Evolutionary conservation across 2,329 filamentous ascomycete genomes (phyloP).

Genomic region (Zelopaecilomyces penicillatus): DNA sequence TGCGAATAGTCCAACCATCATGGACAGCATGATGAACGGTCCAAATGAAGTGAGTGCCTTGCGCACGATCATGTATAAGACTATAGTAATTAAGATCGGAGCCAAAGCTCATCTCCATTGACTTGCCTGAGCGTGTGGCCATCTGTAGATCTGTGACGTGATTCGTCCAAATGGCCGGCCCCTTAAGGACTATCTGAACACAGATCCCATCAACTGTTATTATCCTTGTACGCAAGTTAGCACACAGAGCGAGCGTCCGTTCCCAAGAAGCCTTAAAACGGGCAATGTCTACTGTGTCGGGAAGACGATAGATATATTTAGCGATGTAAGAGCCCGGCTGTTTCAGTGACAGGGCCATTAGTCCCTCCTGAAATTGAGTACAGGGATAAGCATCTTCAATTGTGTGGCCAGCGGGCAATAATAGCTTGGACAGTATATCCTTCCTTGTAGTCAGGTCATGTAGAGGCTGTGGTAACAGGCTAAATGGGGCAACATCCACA

Average conservation of each 20-base stretch:
- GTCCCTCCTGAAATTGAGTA: slow-evolving; percentile 10
- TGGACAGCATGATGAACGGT: slow-evolving; percentile 21
- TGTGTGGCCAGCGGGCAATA: too few species aligned
- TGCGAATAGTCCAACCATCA: slow-evolving; percentile 19
- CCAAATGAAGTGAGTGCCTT: slow-evolving; percentile 13
- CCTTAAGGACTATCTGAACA: not conserved
- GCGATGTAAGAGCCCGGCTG: slow-evolving; percentile 8
- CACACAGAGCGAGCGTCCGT: not conserved
- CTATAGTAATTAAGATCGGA: not conserved
- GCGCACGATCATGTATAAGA: not conserved
- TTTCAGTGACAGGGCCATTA: slow-evolving; percentile 9
- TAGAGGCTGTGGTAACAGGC: too few species aligned
- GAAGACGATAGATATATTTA: slow-evolving; percentile 1
- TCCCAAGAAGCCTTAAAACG: slow-evolving; percentile 10
- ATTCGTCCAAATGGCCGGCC: not conserved
- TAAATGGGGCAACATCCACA: too few species aligned
- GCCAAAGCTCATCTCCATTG: slow-evolving; percentile 4
- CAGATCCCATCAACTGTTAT: slow-evolving; percentile 2
- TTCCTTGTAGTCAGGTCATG: too few species aligned
- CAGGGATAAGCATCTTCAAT: slow-evolving; percentile 11
- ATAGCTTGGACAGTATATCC: too few species aligned
- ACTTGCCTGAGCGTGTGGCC: too few species aligned
- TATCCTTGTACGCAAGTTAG: slow-evolving; percentile 11
- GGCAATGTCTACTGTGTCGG: not conserved
- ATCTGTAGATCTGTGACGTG: too few species aligned